These are phyloP conservation scores for Podospora tetraspora DNA, from an alignment of 495 filamentous ascomycete genomes.

Conservation along the genomic window DNA sequence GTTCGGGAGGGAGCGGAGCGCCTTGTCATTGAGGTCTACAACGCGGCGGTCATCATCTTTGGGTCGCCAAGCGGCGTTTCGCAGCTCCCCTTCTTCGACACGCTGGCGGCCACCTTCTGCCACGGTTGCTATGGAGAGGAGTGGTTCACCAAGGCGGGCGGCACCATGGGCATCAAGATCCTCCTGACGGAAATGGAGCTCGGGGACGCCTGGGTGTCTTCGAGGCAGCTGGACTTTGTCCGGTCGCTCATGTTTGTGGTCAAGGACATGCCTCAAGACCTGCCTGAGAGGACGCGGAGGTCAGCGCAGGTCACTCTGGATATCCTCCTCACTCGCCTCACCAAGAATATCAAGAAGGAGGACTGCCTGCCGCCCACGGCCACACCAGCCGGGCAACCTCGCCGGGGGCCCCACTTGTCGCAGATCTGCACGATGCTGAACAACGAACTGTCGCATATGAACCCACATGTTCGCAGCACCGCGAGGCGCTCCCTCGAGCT, in stretches of 20 bases:
- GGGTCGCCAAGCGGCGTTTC: slow-evolving; percentile 64
- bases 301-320: slow-evolving; percentile 78
- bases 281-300: slow-evolving; percentile 77
- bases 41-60: slow-evolving; percentile 75
- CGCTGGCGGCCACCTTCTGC: slow-evolving; percentile 74
- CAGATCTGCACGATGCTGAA: slow-evolving; percentile 79
- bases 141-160: slow-evolving; percentile 95
- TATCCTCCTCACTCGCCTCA: slow-evolving; percentile 68
- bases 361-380: slow-evolving; percentile 49
- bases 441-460: slow-evolving; percentile 86
- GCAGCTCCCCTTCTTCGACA: slow-evolving; percentile 73
- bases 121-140: slow-evolving; percentile 95
- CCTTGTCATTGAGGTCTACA: slow-evolving; percentile 68
- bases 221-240: slow-evolving; percentile 76
- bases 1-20: slow-evolving; percentile 81
- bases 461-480: slow-evolving; percentile 82
- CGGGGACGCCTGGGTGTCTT: slow-evolving; percentile 74
- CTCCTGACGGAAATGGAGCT: slow-evolving; percentile 74
- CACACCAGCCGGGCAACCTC: slow-evolving; percentile 30
- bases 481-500: slow-evolving; percentile 75
- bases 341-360: slow-evolving; percentile 65
- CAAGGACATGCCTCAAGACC: slow-evolving; percentile 91
- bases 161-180: slow-evolving; percentile 80
- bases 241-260: slow-evolving; percentile 88
- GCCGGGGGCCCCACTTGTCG: slow-evolving; percentile 49